Percentiles rank a stretch among this genome's conserved stretches.
Conservation (phyloP, 1,284 basidiomycete genomes). For the Flammula alnicola region DNA sequence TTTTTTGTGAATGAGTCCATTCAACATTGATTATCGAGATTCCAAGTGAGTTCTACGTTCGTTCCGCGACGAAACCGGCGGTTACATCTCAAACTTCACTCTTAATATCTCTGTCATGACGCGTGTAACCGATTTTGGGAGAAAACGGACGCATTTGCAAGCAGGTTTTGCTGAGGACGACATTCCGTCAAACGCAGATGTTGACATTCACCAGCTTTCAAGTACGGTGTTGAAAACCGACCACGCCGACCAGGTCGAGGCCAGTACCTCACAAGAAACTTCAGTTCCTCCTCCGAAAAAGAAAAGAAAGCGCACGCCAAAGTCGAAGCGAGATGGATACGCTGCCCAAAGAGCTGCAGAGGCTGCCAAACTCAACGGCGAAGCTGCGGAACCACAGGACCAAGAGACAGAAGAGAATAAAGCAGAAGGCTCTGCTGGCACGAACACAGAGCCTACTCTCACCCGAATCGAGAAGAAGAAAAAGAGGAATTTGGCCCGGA, state of each 20-base stretch:
- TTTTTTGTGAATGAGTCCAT: no score
- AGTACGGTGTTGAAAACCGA: background rate
- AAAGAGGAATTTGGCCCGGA: conserved; percentile 28
- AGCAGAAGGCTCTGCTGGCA: conserved; percentile 11
- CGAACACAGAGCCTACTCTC: conserved; percentile 5
- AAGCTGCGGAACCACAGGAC: conserved; percentile 20
- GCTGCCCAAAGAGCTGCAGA: conserved; percentile 32
- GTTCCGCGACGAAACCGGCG: no score
- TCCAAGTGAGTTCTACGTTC: no score
- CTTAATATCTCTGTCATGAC: conserved; percentile 53
- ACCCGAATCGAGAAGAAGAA: conserved; percentile 31
- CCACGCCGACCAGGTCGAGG: conserved; percentile 3
- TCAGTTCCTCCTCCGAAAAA: conserved; percentile 28
- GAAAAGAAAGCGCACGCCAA: conserved; percentile 30
- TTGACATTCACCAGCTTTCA: background rate
- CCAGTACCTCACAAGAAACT: conserved; percentile 4
- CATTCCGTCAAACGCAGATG: background rate
- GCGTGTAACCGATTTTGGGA: conserved; percentile 70
- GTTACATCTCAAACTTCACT: no score
- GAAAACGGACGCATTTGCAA: conserved; percentile 73
- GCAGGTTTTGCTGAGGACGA: conserved; percentile 51
- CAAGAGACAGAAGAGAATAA: conserved; percentile 28
- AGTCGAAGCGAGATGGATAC: conserved; percentile 40
- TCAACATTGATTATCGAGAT: no score
- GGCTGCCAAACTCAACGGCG: conserved; percentile 24